phyloP scores from a whole-genome alignment of 768 basidiomycete genomes.

The Austroboletus eburneus region DNA sequence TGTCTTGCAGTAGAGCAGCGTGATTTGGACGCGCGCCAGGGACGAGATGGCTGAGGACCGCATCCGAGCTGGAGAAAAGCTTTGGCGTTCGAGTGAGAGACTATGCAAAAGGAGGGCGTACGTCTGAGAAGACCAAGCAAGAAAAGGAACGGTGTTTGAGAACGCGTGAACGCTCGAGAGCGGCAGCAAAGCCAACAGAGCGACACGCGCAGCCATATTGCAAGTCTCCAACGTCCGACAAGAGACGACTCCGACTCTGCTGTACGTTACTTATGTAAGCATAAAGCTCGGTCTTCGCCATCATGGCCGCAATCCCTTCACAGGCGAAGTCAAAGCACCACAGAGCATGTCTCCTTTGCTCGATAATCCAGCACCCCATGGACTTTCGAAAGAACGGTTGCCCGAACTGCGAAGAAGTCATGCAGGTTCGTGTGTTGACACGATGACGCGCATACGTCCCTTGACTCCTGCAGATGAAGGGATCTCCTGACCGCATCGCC shows the following conservation, averaged over 20 bases:
- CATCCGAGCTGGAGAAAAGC: constrained; percentile 38
- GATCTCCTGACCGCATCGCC: constrained; percentile 74
- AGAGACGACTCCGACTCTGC: no score
- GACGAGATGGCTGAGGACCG: constrained; percentile 40
- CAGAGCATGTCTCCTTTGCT: constrained; percentile 91
- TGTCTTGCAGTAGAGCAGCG: constrained; percentile 38
- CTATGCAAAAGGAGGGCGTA: constrained; percentile 22
- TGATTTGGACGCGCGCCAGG: constrained; percentile 28
- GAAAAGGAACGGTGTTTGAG: constrained; percentile 57
- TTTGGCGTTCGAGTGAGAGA: background rate
- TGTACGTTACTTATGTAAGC: constrained; percentile 22
- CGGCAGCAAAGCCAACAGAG: constrained; percentile 43
- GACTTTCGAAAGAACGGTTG: constrained; percentile 89
- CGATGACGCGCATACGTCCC: background rate
- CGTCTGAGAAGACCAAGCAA: constrained; percentile 72
- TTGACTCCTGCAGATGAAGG: constrained; percentile 67
- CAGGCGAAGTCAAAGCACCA: constrained; percentile 68
- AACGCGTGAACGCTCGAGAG: constrained; percentile 46
- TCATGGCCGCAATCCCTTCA: constrained; percentile 47
- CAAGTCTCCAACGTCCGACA: background rate
- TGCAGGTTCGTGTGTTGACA: constrained; percentile 65
- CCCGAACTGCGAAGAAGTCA: constrained; percentile 94
- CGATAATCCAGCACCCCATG: constrained; percentile 74
- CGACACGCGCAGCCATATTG: constrained; percentile 41
- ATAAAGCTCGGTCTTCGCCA: background rate